phyloP scores from a whole-genome alignment of 345 rosid species.

The Xanthoceras sorbifolium region DNA sequence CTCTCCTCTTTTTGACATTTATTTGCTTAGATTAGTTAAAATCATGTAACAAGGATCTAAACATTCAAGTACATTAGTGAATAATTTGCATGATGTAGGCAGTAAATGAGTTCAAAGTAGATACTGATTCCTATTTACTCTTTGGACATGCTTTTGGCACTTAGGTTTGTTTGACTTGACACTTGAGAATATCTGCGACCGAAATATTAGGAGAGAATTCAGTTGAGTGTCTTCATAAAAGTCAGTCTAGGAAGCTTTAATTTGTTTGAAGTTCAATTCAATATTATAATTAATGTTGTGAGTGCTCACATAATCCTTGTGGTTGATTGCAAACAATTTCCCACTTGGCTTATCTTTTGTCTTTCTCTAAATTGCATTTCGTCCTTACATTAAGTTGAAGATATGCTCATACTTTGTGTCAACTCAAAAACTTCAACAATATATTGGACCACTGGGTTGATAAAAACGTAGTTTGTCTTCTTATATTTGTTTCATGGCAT shows the following conservation, averaged over 20 bases:
- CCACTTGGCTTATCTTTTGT: slow-evolving; percentile 6
- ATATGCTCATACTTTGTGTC: background rate
- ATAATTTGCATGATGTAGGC: background rate
- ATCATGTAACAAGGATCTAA: background rate
- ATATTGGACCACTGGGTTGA: slow-evolving; percentile 16
- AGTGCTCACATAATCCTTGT: background rate
- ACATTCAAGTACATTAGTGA: background rate
- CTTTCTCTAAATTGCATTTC: background rate
- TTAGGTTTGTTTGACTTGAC: no score
- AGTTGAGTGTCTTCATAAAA: background rate
- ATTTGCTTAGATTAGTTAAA: background rate
- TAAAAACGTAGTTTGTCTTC: background rate
- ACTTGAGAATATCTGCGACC: background rate
- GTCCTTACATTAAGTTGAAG: background rate
- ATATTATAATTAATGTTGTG: background rate
- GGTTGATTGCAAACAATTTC: background rate
- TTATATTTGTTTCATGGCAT: background rate
- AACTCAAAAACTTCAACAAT: slow-evolving; percentile 6
- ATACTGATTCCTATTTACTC: background rate
- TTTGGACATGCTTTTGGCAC: no score
- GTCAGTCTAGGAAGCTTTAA: slow-evolving; percentile 1
- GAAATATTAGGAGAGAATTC: background rate
- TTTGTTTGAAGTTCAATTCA: slow-evolving; percentile 14
- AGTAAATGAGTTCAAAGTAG: background rate
- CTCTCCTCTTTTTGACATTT: background rate